These are phyloP conservation scores for Chlorella sp. DNA, from an alignment of 139 green algal species.

Conservation along the genomic window DNA sequence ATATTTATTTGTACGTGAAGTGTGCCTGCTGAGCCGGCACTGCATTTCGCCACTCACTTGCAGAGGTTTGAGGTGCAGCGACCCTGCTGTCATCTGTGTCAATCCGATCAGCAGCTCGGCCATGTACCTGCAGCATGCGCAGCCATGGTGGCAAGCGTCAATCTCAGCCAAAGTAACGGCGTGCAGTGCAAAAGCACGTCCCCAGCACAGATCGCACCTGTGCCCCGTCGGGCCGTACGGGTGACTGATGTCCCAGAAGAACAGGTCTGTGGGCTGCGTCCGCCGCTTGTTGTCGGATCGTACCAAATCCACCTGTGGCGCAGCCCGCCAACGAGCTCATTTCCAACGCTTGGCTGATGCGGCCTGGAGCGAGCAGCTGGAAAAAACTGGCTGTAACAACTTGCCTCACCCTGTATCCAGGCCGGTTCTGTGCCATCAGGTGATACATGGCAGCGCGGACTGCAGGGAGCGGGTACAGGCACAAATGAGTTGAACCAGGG, in stretches of 20 bases:
- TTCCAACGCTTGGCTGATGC: neutral
- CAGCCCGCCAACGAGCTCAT: neutral
- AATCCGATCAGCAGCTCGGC: constrained; percentile 29
- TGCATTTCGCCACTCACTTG: too few relatives aligned
- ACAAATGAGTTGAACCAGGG: too few relatives aligned
- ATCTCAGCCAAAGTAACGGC: neutral
- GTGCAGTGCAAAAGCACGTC: neutral
- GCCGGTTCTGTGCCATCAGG: constrained; percentile 21
- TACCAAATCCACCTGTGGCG: constrained; percentile 14
- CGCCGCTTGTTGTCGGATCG: constrained; percentile 1
- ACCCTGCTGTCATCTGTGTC: constrained; percentile 15
- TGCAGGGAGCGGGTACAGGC: too few relatives aligned
- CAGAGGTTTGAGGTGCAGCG: too few relatives aligned
- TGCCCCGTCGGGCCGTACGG: constrained; percentile 32
- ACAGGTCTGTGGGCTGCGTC: constrained; percentile 3
- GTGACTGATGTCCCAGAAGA: constrained; percentile 28
- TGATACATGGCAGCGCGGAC: constrained; percentile 18
- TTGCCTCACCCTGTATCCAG: constrained; percentile 20
- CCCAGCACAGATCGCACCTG: too few relatives aligned
- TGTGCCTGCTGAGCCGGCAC: too few relatives aligned
- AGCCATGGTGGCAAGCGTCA: neutral
- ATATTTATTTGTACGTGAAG: too few relatives aligned
- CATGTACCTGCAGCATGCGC: constrained; percentile 15
- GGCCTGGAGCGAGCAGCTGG: neutral
- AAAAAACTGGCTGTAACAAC: neutral